Evolutionary conservation across 805 yeast species (phyloP).

Genomic region (Pichia pseudocactophila): DNA sequence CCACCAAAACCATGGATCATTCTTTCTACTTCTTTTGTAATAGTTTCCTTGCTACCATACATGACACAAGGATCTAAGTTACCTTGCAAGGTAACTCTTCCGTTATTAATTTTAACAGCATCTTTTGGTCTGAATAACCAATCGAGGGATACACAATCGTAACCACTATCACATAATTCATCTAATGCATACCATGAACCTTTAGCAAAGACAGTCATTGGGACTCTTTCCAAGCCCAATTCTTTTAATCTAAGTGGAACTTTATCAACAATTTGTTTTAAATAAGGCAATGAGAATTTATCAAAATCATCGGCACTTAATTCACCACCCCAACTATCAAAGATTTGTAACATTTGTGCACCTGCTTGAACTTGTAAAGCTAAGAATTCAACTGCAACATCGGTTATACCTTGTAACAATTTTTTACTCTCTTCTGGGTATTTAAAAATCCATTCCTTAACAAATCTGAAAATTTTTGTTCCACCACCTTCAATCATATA

Average conservation of each 20-base stretch:
- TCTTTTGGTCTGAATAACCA: constrained; percentile 83
- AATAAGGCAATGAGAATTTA: constrained; percentile 83
- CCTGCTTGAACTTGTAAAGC: constrained; percentile 96
- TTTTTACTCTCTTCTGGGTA: constrained; percentile 64
- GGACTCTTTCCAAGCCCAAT: constrained; percentile 69
- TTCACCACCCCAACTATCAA: constrained; percentile 98
- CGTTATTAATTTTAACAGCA: constrained; percentile 66
- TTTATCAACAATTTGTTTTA: constrained; percentile 61
- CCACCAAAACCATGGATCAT: constrained; percentile 94
- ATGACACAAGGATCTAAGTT: constrained; percentile 93
- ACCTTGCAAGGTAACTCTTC: constrained; percentile 84
- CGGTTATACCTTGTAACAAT: constrained; percentile 70
- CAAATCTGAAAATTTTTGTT: constrained; percentile 80
- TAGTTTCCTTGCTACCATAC: constrained; percentile 80
- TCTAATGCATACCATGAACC: constrained; percentile 97
- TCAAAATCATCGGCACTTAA: constrained; percentile 82
- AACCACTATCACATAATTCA: constrained; percentile 70
- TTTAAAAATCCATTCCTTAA: constrained; percentile 85
- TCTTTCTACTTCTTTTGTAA: constrained; percentile 68
- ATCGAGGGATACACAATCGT: constrained; percentile 84
- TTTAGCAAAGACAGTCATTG: constrained; percentile 86
- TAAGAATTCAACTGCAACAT: constrained; percentile 83
- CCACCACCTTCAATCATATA: constrained; percentile 99
- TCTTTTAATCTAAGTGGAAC: constrained; percentile 64
- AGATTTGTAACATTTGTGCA: constrained; percentile 95